phyloP scores from a whole-genome alignment of 331 rosid species.

The Phaseolus coccineus region DNA sequence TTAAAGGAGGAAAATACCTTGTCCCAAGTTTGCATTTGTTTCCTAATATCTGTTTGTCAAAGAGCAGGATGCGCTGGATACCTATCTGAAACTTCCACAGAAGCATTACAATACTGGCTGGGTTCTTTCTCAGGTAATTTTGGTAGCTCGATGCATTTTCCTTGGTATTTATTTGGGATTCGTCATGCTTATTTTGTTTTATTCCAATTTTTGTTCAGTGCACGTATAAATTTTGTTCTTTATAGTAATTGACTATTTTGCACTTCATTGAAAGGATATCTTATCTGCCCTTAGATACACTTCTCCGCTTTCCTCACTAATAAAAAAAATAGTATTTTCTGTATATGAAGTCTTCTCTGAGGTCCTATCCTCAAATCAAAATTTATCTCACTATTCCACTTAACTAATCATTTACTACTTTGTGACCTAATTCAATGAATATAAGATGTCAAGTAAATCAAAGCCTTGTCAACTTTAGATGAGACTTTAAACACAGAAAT shows the following conservation, averaged over 20 bases:
- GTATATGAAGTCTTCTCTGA: not conserved
- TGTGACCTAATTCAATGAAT: not conserved
- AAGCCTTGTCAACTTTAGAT: not conserved
- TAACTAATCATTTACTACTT: not conserved
- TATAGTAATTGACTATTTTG: not conserved
- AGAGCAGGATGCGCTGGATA: conserved; percentile 89
- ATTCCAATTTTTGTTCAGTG: conserved; percentile 1
- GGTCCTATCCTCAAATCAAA: not conserved
- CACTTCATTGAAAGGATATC: not conserved
- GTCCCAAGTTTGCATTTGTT: conserved; percentile 38
- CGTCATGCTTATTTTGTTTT: not conserved
- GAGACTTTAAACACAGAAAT: not conserved
- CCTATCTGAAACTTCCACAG: conserved; percentile 81
- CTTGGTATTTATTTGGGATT: not conserved
- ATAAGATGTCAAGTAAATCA: not conserved
- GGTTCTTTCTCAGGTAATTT: conserved; percentile 95
- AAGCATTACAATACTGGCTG: conserved; percentile 91
- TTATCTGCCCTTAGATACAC: not conserved
- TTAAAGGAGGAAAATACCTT: not conserved
- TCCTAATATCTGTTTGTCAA: conserved; percentile 44
- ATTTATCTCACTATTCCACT: not conserved
- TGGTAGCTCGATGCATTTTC: conserved; percentile 6
- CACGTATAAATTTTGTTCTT: conserved; percentile 9
- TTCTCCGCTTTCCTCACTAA: not conserved
- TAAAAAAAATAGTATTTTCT: not conserved